A percentile compares a stretch with the other conserved stretches of the same genome.
phyloP scores from a whole-genome alignment of 2,329 filamentous ascomycete species.

The Drechslerella coelobrocha region DNA sequence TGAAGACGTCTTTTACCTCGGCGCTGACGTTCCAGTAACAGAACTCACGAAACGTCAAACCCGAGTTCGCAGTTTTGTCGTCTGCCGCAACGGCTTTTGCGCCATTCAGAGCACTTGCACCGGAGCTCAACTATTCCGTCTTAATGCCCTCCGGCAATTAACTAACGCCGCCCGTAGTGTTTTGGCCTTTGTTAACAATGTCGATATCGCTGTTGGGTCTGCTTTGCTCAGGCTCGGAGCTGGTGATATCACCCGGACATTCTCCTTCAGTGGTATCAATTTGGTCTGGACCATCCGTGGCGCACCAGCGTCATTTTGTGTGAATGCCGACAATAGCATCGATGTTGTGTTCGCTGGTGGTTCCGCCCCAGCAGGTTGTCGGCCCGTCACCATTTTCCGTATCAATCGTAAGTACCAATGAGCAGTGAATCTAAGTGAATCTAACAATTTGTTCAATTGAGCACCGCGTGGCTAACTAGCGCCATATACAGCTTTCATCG shows the following conservation, averaged over 20 bases:
- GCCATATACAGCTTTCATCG: slow-evolving; percentile 4
- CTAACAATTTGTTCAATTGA: too few relatives aligned
- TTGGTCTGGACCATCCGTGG: slow-evolving; percentile 14
- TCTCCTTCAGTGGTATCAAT: slow-evolving; percentile 15
- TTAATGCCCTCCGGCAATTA: slow-evolving; percentile 20
- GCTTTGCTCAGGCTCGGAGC: slow-evolving; percentile 33
- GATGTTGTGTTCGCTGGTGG: slow-evolving; percentile 15
- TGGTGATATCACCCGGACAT: slow-evolving; percentile 24
- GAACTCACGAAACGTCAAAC: neutral
- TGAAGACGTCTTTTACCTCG: slow-evolving; percentile 21
- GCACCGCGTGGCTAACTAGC: neutral
- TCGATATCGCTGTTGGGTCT: slow-evolving; percentile 23
- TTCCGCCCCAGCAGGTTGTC: slow-evolving; percentile 12
- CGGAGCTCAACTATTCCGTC: slow-evolving; percentile 23
- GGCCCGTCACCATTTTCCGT: slow-evolving; percentile 12
- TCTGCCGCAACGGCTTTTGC: slow-evolving; percentile 32
- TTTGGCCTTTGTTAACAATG: slow-evolving; percentile 25
- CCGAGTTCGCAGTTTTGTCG: slow-evolving; percentile 9
- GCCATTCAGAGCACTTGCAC: slow-evolving; percentile 16
- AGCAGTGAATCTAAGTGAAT: too few relatives aligned
- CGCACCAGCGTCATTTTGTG: slow-evolving; percentile 18
- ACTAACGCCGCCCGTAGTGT: neutral
- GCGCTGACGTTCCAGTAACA: slow-evolving; percentile 9
- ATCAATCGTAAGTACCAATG: slow-evolving; percentile 8
- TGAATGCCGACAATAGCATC: slow-evolving; percentile 26